These are phyloP conservation scores for Ceratopteris richardii DNA, from an alignment of 75 land plant genomes.

Conservation along the genomic window DNA sequence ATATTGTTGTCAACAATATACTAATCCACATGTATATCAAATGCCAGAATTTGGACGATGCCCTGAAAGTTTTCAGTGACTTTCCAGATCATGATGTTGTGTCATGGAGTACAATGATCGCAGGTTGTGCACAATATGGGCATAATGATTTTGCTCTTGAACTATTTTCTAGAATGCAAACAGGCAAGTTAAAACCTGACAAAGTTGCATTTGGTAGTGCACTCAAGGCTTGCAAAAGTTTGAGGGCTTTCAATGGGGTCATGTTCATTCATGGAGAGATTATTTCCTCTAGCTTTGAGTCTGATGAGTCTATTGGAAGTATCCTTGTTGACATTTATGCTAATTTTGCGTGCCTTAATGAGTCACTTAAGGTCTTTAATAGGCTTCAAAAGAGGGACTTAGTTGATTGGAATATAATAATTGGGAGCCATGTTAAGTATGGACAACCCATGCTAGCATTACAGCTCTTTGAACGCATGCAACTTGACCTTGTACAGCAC, in stretches of 20 bases:
- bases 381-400: conserved; percentile 13
- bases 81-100: conserved; percentile 17
- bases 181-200: conserved; percentile 8
- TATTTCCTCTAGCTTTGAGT: conserved; percentile 5
- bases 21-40: conserved; percentile 14
- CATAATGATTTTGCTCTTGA: conserved; percentile 6
- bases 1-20: conserved; percentile 2
- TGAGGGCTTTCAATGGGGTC: conserved; percentile 6
- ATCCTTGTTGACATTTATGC: conserved; percentile 28
- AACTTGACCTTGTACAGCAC: conserved; percentile 23
- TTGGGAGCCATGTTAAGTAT: conserved; percentile 14
- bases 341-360: conserved; percentile 18
- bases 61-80: conserved; percentile 4
- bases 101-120: conserved; percentile 12
- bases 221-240: conserved; percentile 8
- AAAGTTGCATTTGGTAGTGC: conserved; percentile 1
- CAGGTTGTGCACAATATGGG: conserved; percentile 18
- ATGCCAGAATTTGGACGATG: conserved; percentile 4
- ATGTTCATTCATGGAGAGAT: conserved; percentile 9
- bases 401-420: conserved; percentile 27
- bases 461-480: conserved; percentile 42
- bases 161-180: conserved; percentile 5
- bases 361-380: conserved; percentile 14
- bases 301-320: conserved; percentile 20
- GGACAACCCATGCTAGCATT: conserved; percentile 14